Conservation (phyloP, 495 filamentous ascomycete genomes). For the Elaphomyces granulatus region DNA sequence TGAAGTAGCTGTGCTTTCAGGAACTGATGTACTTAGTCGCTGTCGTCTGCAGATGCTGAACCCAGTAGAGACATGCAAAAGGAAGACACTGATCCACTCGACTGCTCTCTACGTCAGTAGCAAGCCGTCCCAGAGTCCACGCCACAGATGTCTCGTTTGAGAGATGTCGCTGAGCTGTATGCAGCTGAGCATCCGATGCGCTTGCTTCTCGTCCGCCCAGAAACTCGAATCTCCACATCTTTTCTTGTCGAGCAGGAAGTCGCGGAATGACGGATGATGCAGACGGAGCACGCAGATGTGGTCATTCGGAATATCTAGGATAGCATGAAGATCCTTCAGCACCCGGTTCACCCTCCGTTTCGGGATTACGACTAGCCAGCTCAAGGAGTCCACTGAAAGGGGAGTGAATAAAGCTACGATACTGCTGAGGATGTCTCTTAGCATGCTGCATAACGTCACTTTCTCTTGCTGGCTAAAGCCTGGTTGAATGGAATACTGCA, state of each 20-base stretch:
- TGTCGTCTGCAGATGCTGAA: slow-evolving; percentile 13
- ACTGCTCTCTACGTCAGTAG: slow-evolving; percentile 2
- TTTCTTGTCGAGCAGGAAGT: slow-evolving; percentile 31
- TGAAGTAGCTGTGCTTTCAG: slow-evolving; percentile 10
- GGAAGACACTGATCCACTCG: slow-evolving; percentile 11
- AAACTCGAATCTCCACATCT: slow-evolving; percentile 17
- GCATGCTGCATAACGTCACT: not conserved
- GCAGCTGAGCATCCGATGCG: slow-evolving; percentile 24
- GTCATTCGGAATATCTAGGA: slow-evolving; percentile 22
- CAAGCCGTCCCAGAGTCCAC: slow-evolving; percentile 16
- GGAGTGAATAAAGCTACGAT: slow-evolving; percentile 18
- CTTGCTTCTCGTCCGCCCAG: slow-evolving; percentile 24
- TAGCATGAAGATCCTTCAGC: slow-evolving; percentile 7
- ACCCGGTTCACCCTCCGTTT: not conserved
- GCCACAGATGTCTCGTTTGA: slow-evolving; percentile 27
- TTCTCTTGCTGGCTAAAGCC: slow-evolving; percentile 2
- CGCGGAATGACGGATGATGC: slow-evolving; percentile 38
- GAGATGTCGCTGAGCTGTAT: slow-evolving; percentile 18
- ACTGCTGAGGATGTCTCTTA: slow-evolving; percentile 13
- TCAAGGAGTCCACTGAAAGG: slow-evolving; percentile 15
- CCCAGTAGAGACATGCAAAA: slow-evolving; percentile 21
- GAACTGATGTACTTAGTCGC: slow-evolving; percentile 9
- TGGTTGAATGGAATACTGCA: slow-evolving; percentile 6
- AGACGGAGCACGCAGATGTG: slow-evolving; percentile 18
- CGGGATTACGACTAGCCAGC: slow-evolving; percentile 10